Conservation (phyloP, 2,329 filamentous ascomycete genomes). For the Stagonosporopsis cucurbitacearum region DNA sequence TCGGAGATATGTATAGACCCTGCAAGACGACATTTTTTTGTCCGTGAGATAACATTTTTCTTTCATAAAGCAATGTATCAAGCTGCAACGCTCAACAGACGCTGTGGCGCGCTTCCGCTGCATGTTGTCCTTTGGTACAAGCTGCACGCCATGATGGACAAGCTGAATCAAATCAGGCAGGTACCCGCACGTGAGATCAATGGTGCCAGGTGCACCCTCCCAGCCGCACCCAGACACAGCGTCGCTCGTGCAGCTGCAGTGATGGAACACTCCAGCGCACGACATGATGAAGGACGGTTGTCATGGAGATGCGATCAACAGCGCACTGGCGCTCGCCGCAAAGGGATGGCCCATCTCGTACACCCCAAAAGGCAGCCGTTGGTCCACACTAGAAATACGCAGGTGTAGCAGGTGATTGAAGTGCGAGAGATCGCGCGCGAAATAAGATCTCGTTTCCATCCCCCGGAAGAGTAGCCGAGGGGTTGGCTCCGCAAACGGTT, state of each 20-base stretch:
- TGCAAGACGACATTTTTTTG: not conserved
- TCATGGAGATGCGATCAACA: not conserved
- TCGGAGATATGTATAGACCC: not conserved
- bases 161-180: constrained; percentile 4
- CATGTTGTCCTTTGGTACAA: not conserved
- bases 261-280: not conserved
- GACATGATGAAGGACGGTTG: no score
- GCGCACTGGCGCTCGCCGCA: not conserved
- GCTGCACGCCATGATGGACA: not conserved
- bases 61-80: not conserved
- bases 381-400: constrained; percentile 23
- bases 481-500: constrained; percentile 5
- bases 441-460: not conserved
- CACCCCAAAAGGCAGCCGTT: constrained; percentile 21
- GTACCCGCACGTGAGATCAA: constrained; percentile 2
- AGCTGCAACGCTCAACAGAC: not conserved
- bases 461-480: not conserved
- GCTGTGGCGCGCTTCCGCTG: constrained; percentile 5
- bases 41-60: not conserved
- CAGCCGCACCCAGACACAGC: not conserved
- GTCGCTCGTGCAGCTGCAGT: not conserved
- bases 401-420: constrained; percentile 4
- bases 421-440: not conserved
- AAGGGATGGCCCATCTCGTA: no score
- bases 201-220: not conserved